phyloP scores from a whole-genome alignment of 2,329 filamentous ascomycete species.

The Metarhizium guizhouense region DNA sequence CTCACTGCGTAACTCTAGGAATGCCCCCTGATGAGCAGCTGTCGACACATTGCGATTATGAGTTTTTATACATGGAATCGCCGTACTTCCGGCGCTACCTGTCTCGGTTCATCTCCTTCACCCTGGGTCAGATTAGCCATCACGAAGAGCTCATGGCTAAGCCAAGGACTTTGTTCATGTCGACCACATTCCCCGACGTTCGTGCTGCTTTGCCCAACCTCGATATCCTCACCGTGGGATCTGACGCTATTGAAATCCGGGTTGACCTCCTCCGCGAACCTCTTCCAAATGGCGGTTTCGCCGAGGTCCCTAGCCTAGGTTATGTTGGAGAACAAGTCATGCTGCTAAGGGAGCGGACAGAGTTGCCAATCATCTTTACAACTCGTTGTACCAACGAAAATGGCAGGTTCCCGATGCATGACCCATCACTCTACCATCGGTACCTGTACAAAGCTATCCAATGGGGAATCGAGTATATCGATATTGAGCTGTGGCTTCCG shows the following conservation, averaged over 20 bases:
- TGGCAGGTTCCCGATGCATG: constrained; percentile 75
- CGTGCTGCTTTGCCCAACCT: constrained; percentile 74
- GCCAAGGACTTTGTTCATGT: constrained; percentile 73
- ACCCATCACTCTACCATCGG: constrained; percentile 63
- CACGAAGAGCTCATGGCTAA: constrained; percentile 73
- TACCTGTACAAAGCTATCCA: constrained; percentile 79
- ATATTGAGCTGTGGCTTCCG: constrained; percentile 81
- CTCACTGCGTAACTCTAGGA: constrained; percentile 63
- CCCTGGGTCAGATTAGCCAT: constrained; percentile 68
- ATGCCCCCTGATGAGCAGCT: constrained; percentile 59
- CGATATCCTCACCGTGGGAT: constrained; percentile 78
- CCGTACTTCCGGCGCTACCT: constrained; percentile 68
- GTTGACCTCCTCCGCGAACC: constrained; percentile 75
- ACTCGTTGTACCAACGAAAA: constrained; percentile 76
- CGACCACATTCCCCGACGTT: constrained; percentile 81
- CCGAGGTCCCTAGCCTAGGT: constrained; percentile 63
- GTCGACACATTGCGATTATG: constrained; percentile 68
- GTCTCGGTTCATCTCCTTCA: constrained; percentile 69
- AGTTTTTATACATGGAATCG: constrained; percentile 71
- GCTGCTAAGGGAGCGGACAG: constrained; percentile 72
- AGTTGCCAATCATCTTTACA: constrained; percentile 85
- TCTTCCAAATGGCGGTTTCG: constrained; percentile 50
- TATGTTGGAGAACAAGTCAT: constrained; percentile 84
- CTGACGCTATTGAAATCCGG: constrained; percentile 76
- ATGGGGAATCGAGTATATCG: constrained; percentile 85